phyloP scores from a whole-genome alignment of 1,284 basidiomycete species.

The Apiotrichum laibachii region DNA sequence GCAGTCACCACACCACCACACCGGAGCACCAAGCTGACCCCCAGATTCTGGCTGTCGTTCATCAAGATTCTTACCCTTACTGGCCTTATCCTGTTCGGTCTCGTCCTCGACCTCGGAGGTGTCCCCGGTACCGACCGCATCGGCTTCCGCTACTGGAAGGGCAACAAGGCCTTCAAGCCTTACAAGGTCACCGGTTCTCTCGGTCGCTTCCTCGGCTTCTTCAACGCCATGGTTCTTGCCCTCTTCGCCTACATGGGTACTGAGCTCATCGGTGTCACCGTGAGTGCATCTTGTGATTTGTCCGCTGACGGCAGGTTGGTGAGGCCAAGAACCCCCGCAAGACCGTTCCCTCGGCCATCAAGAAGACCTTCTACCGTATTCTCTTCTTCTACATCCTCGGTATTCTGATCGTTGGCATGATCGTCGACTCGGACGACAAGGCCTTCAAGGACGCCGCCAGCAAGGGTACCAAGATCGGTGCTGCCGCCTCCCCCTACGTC shows the following conservation, averaged over 20 bases:
- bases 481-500: conserved; percentile 74
- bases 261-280: conserved; percentile 57
- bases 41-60: conserved; percentile 50
- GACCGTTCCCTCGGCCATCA: conserved; percentile 60
- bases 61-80: conserved; percentile 61
- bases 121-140: conserved; percentile 63
- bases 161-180: conserved; percentile 36
- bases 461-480: conserved; percentile 46
- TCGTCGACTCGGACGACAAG: conserved; percentile 51
- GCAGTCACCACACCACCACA: neutral
- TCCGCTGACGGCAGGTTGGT: conserved; percentile 23
- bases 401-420: conserved; percentile 62
- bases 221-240: conserved; percentile 26
- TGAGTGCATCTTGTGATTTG: conserved; percentile 10
- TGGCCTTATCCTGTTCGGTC: conserved; percentile 61
- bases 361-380: conserved; percentile 59
- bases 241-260: conserved; percentile 59
- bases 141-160: conserved; percentile 60
- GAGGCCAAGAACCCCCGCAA: conserved; percentile 59
- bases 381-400: conserved; percentile 62
- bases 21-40: neutral
- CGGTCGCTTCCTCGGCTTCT: conserved; percentile 41
- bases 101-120: conserved; percentile 64
- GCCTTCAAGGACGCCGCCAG: conserved; percentile 13
- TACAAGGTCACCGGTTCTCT: conserved; percentile 25